Evolutionary conservation across 805 yeast species (phyloP).

Genomic region (Cyberlindnera mycetangii): DNA sequence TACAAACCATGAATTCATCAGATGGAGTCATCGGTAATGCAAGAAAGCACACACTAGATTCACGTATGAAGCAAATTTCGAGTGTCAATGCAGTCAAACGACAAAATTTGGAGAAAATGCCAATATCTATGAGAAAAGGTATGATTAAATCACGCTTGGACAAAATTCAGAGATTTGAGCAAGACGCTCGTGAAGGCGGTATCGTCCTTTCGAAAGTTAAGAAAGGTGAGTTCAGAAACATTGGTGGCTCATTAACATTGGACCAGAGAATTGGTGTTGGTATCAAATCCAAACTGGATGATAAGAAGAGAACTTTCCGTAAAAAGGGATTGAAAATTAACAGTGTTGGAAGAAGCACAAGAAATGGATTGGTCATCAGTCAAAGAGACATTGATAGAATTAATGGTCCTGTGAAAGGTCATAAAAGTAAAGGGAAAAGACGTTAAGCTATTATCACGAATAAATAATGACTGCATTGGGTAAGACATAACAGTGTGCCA

Average conservation of each 20-base stretch:
- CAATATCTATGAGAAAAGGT: slow-evolving; percentile 86
- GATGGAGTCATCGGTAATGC: slow-evolving; percentile 55
- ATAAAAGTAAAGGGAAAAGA: slow-evolving; percentile 9
- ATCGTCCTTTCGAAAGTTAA: slow-evolving; percentile 72
- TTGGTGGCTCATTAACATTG: slow-evolving; percentile 41
- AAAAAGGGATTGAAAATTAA: slow-evolving; percentile 79
- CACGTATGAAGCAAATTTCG: slow-evolving; percentile 51
- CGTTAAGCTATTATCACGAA: background rate
- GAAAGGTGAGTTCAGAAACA: slow-evolving; percentile 63
- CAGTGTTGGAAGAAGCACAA: slow-evolving; percentile 71
- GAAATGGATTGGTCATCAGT: slow-evolving; percentile 74
- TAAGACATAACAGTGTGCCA: too few species aligned
- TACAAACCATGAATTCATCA: slow-evolving; percentile 52
- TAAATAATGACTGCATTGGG: too few species aligned
- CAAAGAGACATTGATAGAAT: slow-evolving; percentile 60
- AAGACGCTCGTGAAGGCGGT: slow-evolving; percentile 86
- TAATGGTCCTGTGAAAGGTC: slow-evolving; percentile 25
- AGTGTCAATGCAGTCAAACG: slow-evolving; percentile 35
- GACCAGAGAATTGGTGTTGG: slow-evolving; percentile 43
- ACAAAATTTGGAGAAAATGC: slow-evolving; percentile 66
- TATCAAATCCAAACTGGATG: slow-evolving; percentile 45
- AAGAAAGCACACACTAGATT: slow-evolving; percentile 58
- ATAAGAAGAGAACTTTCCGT: slow-evolving; percentile 40
- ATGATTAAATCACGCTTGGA: slow-evolving; percentile 58
- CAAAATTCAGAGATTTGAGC: slow-evolving; percentile 56